Evolutionary conservation across 768 basidiomycete species (phyloP).

Genomic region (Crepidotus variabilis): DNA sequence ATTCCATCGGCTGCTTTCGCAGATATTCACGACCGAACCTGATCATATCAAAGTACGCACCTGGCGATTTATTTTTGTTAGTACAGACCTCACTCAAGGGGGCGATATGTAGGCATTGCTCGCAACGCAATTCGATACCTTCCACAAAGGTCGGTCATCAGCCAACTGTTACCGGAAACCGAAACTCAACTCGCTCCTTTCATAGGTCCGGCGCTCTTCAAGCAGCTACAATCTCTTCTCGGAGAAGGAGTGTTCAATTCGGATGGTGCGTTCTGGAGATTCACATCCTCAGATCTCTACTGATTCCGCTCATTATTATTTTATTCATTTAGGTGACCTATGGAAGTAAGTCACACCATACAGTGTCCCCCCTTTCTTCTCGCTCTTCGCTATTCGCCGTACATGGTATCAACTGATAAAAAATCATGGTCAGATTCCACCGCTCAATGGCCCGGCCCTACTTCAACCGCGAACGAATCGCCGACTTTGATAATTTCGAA

Average conservation of each 20-base stretch:
- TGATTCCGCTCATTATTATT: not conserved
- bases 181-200: not conserved
- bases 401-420: conserved; percentile 16
- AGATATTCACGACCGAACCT: too few species aligned
- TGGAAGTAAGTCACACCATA: conserved; percentile 27
- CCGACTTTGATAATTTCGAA: conserved; percentile 60
- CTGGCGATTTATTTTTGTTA: too few species aligned
- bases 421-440: conserved; percentile 63
- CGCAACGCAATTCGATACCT: not conserved
- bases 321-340: conserved; percentile 24
- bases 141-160: not conserved
- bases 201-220: conserved; percentile 24
- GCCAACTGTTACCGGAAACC: not conserved
- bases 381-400: not conserved
- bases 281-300: not conserved
- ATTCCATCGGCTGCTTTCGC: too few species aligned
- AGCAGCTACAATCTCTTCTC: conserved; percentile 44
- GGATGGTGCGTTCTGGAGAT: conserved; percentile 40
- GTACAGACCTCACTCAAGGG: too few species aligned
- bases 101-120: conserved; percentile 1
- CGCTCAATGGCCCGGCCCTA: conserved; percentile 63
- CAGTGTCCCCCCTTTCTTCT: conserved; percentile 5
- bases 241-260: conserved; percentile 70
- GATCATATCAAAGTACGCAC: too few species aligned
- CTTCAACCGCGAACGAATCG: conserved; percentile 57